Evolutionary conservation across 768 basidiomycete species (phyloP), one percentile per base, ranked within the genome.

Genomic region (Tricholoma furcatifolium): DNA sequence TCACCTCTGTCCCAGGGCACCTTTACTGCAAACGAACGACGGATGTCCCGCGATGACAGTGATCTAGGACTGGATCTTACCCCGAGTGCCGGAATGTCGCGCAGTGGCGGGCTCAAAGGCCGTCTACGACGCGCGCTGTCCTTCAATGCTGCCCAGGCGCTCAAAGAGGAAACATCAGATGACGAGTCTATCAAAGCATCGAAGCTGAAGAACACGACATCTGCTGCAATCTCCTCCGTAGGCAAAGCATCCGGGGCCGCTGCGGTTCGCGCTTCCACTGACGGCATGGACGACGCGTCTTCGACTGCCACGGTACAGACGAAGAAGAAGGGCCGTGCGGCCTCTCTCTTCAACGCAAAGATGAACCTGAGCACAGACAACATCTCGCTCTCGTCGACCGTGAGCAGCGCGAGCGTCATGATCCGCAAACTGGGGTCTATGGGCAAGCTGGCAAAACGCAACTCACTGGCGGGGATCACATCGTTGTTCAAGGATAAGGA

Each of bases 371-470:
- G 86, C 50, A 95, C 92, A 39, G 94, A 96, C 69, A 97, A 96
- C 69, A 96, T 98, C 59, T 97, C 94, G 23, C 81, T 98, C 35
- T 90, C 88, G 17, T 94, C 91, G 7, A 97, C 96, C 41, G 95
- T 97, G 61, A 91, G 88, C 57, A 92, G 89, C 46, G 96, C 96
- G 18, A 93, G 90, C 40, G 88, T 98, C 67, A 96, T 98, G 82
- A 95, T 97, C 62, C 83, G 95, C 59, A 98, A 97, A 74, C 84
- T 98, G 43, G 91, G 95, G 3, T 85, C 85, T 35, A 86, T 97
- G 71, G 91, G 92, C 30, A 92, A 90, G 69, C 79, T 97, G 14
- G 91, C 93, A 8, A 74, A 93, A 46, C 78, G 93, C 40, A 96
- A 95, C 65, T 93, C 91, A 34, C 72, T 98, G 36, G 88, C 90